Percentiles rank a stretch among this genome's conserved stretches.
phyloP scores from a whole-genome alignment of 768 basidiomycete species.

The Termitomyces sp. region DNA sequence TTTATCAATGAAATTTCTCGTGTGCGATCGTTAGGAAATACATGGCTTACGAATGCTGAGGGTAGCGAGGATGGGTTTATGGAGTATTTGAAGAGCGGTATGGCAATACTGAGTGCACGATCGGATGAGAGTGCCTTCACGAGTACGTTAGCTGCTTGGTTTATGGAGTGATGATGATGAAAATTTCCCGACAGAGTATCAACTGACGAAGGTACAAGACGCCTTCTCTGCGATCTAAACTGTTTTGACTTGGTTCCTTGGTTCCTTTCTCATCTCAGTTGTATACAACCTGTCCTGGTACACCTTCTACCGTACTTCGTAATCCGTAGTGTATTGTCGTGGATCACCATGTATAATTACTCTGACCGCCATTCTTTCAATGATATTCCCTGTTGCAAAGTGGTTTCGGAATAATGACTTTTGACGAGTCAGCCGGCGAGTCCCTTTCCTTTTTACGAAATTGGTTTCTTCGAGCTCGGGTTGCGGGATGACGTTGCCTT shows the following conservation, averaged over 20 bases:
- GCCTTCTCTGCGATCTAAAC: constrained; percentile 36
- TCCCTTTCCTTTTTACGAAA: too few relatives aligned
- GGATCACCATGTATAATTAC: not conserved
- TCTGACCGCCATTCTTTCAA: not conserved
- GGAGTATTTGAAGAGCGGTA: constrained; percentile 34
- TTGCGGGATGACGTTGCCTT: not conserved
- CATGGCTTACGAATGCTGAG: constrained; percentile 25
- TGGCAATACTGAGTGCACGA: constrained; percentile 38
- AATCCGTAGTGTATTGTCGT: not conserved
- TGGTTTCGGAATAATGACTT: not conserved
- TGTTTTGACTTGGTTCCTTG: not conserved
- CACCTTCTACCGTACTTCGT: not conserved
- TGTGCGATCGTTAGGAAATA: constrained; percentile 28
- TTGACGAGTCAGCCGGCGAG: not conserved
- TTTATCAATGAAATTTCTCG: constrained; percentile 44
- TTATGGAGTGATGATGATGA: not conserved
- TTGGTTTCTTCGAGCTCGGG: too few relatives aligned
- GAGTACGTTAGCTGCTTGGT: constrained; percentile 31
- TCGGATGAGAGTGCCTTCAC: constrained; percentile 41
- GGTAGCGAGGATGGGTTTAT: constrained; percentile 38
- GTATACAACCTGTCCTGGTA: not conserved
- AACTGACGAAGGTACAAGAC: constrained; percentile 43
- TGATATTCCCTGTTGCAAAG: not conserved
- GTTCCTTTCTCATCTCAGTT: not conserved
- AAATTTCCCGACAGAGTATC: constrained; percentile 29